These are phyloP conservation scores for Calonectria crousiana DNA, from an alignment of 2,329 filamentous ascomycete species.

Conservation along the genomic window DNA sequence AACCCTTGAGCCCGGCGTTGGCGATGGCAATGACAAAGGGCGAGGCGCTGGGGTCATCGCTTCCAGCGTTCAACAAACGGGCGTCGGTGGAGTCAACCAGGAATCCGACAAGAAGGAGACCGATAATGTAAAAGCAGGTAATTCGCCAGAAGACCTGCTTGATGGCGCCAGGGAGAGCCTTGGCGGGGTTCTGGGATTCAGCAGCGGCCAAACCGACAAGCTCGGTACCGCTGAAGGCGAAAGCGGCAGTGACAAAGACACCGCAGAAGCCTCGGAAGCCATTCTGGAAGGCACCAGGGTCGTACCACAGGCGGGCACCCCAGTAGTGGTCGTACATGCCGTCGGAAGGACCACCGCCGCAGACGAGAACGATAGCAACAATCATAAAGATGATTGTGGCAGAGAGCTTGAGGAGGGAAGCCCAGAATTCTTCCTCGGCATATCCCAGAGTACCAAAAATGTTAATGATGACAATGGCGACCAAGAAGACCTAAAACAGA, in stretches of 20 bases:
- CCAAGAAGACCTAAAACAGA: conserved; percentile 59
- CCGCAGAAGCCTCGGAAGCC: conserved; percentile 81
- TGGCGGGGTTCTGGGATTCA: conserved; percentile 77
- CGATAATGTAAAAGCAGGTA: conserved; percentile 66
- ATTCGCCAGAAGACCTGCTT: conserved; percentile 80
- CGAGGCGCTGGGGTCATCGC: conserved; percentile 52
- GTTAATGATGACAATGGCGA: conserved; percentile 64
- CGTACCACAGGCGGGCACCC: conserved; percentile 63
- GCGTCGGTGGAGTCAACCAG: conserved; percentile 60
- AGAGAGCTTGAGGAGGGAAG: conserved; percentile 67
- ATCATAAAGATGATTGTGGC: conserved; percentile 75
- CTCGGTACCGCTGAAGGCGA: conserved; percentile 80
- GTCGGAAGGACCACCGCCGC: conserved; percentile 68
- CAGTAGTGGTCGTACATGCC: conserved; percentile 60
- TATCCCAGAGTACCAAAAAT: conserved; percentile 69
- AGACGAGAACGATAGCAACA: conserved; percentile 68
- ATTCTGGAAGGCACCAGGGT: conserved; percentile 72
- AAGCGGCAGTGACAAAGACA: conserved; percentile 73
- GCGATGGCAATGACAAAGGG: conserved; percentile 71
- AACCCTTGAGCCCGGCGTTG: conserved; percentile 63
- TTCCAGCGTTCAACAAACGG: conserved; percentile 62
- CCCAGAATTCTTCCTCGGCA: conserved; percentile 71
- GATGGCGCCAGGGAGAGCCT: conserved; percentile 82
- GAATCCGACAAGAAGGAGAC: conserved; percentile 65
- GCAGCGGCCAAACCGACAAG: conserved; percentile 81